Evolutionary conservation across 495 filamentous ascomycete species (phyloP), one percentile per base, ranked within the genome.

Genomic region (Sphaerosporella brunnea): DNA sequence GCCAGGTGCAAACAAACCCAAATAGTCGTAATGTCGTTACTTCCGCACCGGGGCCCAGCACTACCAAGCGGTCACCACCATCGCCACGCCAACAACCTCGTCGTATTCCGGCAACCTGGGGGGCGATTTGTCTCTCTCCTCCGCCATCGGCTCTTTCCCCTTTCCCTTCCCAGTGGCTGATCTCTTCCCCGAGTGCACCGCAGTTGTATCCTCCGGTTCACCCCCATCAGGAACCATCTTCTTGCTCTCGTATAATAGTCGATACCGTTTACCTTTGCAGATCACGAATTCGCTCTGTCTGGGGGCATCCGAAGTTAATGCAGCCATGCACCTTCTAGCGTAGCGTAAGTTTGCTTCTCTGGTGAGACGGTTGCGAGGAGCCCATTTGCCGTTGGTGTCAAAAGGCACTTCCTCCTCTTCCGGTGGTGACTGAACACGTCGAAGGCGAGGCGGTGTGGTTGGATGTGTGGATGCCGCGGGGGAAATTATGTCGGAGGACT

Each of bases 271-370:
- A 13, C 58, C 58, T 23, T 60, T 53, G 23, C 44, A 37, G n/a
- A 61, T 42, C 4, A 61, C 41, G 39, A 54, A 60, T 15, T 61
- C 51, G 23, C 58, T 57, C 36, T 51, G 49, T 28, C 58, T 43
- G 2, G 58, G 58, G 2, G 57, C 40, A 48, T 61, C 53, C 9
- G 47, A 58, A 7, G 36, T 49, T 10, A 75, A 61, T 15, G 69
- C 65, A 3, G 69, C 60, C 61, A 73, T 72, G 52, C 72, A 75
- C 2, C 71, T 58, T 39, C 65, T 67, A 13, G 70, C 71, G 49
- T 73, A 75, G 11, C 69, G 56, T 49, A 70, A 62, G 54, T 74
- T 69, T 53, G 71, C 69, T 36, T 66, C 66, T 13, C 53, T 49
- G 9, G 67, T 69, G 64, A 67, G 66, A 15, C 53, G 53, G 47